Percentiles rank a stretch among this genome's conserved stretches.
Evolutionary conservation across 176 grass and related monocot species (phyloP).

Genomic region (Zoysia pacifica): DNA sequence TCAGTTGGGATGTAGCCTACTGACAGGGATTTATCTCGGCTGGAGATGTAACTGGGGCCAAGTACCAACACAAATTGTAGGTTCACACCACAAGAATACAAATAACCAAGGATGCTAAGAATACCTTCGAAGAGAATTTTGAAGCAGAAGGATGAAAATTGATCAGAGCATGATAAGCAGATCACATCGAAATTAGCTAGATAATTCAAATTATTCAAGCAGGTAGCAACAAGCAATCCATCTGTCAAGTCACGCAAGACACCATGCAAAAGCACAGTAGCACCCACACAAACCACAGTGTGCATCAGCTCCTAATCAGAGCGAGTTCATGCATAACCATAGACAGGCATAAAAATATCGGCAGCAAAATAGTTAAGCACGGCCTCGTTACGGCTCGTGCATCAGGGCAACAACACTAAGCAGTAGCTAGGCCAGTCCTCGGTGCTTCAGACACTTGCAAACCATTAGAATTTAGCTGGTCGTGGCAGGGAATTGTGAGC

Average conservation of each 20-base stretch:
- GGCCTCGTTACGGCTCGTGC: conserved; percentile 17
- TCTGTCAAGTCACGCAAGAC: conserved; percentile 15
- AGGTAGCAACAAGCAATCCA: conserved; percentile 32
- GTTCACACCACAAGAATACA: background rate
- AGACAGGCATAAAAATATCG: background rate
- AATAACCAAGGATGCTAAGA: background rate
- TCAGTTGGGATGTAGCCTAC: background rate
- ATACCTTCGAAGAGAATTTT: background rate
- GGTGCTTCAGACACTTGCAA: background rate
- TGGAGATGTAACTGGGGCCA: background rate
- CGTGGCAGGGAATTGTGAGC: background rate
- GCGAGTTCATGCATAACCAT: conserved; percentile 26
- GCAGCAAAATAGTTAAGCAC: conserved; percentile 38
- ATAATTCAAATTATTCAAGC: conserved; percentile 40
- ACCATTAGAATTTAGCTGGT: background rate
- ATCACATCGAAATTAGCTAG: background rate
- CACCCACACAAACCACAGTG: background rate
- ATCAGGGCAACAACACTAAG: background rate
- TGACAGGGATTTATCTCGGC: too few relatives aligned
- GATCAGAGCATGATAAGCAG: background rate
- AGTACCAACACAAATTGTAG: background rate
- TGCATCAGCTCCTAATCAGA: conserved; percentile 5
- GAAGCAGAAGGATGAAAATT: background rate
- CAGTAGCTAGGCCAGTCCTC: conserved; percentile 13
- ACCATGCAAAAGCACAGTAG: conserved; percentile 23